Evolutionary conservation across 1,139 yeast genomes (phyloP).

Genomic region (Suhomyces panamericanus): DNA sequence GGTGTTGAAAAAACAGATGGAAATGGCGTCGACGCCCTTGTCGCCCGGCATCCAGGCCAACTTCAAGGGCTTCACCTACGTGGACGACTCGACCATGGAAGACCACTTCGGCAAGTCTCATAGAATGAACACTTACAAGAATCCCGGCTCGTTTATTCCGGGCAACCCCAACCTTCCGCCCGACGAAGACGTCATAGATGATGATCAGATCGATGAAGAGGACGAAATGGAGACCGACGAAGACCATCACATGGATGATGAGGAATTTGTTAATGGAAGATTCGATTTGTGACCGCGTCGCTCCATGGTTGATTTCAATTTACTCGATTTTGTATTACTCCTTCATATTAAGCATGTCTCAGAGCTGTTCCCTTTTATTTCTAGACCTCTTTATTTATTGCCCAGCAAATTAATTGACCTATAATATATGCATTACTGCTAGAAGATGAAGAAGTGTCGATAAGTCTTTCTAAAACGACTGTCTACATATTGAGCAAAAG

Average conservation of each 20-base stretch:
- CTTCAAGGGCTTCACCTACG: slow-evolving; percentile 94
- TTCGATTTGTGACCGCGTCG: slow-evolving; percentile 61
- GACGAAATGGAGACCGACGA: slow-evolving; percentile 55
- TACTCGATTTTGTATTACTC: slow-evolving; percentile 5
- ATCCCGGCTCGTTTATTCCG: slow-evolving; percentile 72
- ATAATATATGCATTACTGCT: background rate
- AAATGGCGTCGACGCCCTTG: slow-evolving; percentile 75
- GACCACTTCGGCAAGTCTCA: slow-evolving; percentile 64
- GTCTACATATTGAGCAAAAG: no score
- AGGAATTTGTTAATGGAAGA: slow-evolving; percentile 86
- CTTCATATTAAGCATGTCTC: slow-evolving; percentile 2
- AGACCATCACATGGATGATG: slow-evolving; percentile 50
- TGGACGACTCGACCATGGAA: slow-evolving; percentile 90
- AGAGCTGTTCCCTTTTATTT: slow-evolving; percentile 3
- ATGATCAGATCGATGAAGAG: slow-evolving; percentile 62
- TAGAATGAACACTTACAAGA: slow-evolving; percentile 50
- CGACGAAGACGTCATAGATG: slow-evolving; percentile 80
- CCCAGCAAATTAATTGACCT: background rate
- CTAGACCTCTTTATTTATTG: slow-evolving; percentile 4
- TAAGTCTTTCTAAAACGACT: no score
- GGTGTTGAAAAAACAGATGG: slow-evolving; percentile 65
- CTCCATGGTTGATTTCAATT: slow-evolving; percentile 1
- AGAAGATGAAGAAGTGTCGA: no score
- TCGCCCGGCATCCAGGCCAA: slow-evolving; percentile 95
- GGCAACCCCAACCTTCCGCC: slow-evolving; percentile 80